Conservation (phyloP, 352 stramenopile species). For the Globisporangium acanthophoron region DNA sequence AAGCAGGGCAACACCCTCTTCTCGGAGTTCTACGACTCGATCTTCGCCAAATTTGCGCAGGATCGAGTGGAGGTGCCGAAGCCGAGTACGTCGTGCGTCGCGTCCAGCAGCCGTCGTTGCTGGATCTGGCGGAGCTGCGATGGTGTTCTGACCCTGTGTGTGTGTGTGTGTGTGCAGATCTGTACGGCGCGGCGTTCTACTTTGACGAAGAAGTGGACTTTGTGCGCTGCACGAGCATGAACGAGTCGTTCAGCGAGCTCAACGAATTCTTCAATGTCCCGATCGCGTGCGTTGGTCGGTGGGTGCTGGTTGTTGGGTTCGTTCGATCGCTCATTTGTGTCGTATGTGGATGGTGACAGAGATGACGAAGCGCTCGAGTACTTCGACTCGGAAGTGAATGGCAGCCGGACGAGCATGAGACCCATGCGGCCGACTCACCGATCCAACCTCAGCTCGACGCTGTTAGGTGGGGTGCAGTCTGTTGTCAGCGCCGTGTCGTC, state of each 20-base stretch:
- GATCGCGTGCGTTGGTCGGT: slow-evolving; percentile 28
- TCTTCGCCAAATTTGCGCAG: slow-evolving; percentile 39
- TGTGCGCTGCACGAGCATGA: slow-evolving; percentile 55
- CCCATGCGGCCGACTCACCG: slow-evolving; percentile 3
- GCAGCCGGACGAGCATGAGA: background rate
- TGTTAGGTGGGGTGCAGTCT: slow-evolving; percentile 6
- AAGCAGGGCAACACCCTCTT: slow-evolving; percentile 26
- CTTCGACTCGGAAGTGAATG: slow-evolving; percentile 5
- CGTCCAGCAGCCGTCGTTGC: too few relatives aligned
- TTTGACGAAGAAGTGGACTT: slow-evolving; percentile 63
- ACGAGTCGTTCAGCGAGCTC: slow-evolving; percentile 31
- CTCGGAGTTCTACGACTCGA: slow-evolving; percentile 48
- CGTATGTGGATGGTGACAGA: background rate
- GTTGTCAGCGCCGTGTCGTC: background rate
- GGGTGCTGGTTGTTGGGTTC: background rate
- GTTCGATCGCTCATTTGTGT: background rate
- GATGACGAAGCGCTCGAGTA: slow-evolving; percentile 6
- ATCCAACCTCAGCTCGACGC: slow-evolving; percentile 1
- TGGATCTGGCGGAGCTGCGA: too few relatives aligned
- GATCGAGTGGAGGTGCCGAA: slow-evolving; percentile 14
- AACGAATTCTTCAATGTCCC: slow-evolving; percentile 22
- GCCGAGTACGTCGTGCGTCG: slow-evolving; percentile 24
- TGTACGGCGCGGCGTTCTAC: slow-evolving; percentile 59
- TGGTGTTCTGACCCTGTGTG: background rate
- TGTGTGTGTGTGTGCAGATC: slow-evolving; percentile 20